A percentile compares a stretch with the other conserved stretches of the same genome.
These are phyloP conservation scores for Pythium utonaiense DNA, from an alignment of 352 stramenopile genomes.

Conservation along the genomic window DNA sequence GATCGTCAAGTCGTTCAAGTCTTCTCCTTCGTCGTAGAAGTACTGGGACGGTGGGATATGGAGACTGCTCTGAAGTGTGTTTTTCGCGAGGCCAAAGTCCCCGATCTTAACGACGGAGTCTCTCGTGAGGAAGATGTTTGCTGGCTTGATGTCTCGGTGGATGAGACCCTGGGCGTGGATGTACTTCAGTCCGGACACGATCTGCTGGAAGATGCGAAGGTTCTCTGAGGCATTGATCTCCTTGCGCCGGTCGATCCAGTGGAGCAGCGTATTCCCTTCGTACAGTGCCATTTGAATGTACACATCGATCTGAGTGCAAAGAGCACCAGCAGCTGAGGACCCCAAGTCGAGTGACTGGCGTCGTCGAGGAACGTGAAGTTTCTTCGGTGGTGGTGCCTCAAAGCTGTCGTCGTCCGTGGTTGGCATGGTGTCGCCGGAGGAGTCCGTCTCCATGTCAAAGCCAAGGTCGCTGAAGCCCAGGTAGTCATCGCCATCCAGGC, in stretches of 20 bases:
- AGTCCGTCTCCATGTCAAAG: constrained; percentile 45
- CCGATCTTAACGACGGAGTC: constrained; percentile 80
- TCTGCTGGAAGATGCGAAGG: constrained; percentile 69
- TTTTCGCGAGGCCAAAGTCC: constrained; percentile 79
- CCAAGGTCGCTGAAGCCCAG: constrained; percentile 48
- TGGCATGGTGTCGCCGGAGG: background rate
- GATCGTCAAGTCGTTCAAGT: constrained; percentile 27
- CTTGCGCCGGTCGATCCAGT: constrained; percentile 66
- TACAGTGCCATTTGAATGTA: constrained; percentile 96
- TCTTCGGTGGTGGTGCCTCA: background rate
- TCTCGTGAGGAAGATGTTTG: constrained; percentile 76
- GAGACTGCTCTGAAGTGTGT: constrained; percentile 53
- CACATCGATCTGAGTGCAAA: constrained; percentile 79
- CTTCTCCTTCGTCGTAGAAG: constrained; percentile 33
- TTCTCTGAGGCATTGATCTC: constrained; percentile 42
- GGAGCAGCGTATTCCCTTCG: constrained; percentile 81
- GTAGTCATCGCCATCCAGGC: constrained; percentile 26
- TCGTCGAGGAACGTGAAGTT: constrained; percentile 18
- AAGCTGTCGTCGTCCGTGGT: background rate
- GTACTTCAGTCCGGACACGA: constrained; percentile 72
- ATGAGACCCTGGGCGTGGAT: constrained; percentile 72
- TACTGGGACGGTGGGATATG: constrained; percentile 56
- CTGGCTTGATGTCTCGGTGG: constrained; percentile 79
- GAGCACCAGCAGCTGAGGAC: constrained; percentile 14
- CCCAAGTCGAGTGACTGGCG: constrained; percentile 25